Percentiles rank a stretch among this genome's conserved stretches.
These are phyloP conservation scores for Chenopodium album DNA, from an alignment of 148 eudicot species.

Conservation along the genomic window DNA sequence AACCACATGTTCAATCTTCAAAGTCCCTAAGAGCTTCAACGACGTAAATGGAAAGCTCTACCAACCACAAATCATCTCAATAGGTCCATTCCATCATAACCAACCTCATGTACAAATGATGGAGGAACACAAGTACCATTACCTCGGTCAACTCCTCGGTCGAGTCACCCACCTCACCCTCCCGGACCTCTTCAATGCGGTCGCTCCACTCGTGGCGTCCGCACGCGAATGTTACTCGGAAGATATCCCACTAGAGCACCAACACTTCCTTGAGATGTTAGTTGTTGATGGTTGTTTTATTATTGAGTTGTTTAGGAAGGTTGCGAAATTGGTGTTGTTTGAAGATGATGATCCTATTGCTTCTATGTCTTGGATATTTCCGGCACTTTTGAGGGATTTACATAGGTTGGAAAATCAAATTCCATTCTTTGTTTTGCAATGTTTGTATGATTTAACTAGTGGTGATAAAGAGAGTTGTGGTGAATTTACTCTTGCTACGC, in stretches of 20 bases:
- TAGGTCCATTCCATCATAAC: constrained; percentile 75
- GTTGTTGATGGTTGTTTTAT: constrained; percentile 88
- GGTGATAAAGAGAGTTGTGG: constrained; percentile 7
- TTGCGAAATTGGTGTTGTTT: constrained; percentile 35
- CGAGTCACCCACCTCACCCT: constrained; percentile 34
- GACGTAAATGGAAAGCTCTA: constrained; percentile 51
- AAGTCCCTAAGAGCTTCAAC: constrained; percentile 57
- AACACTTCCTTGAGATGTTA: constrained; percentile 59
- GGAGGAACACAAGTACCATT: constrained; percentile 76
- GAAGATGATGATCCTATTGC: constrained; percentile 64
- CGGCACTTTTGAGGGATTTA: constrained; percentile 63
- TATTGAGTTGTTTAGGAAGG: constrained; percentile 62
- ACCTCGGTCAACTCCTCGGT: constrained; percentile 40
- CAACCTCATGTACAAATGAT: constrained; percentile 51
- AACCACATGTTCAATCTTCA: constrained; percentile 63
- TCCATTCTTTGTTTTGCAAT: constrained; percentile 60
- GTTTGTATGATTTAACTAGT: constrained; percentile 47
- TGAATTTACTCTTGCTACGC: constrained; percentile 28
- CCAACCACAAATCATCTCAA: constrained; percentile 62
- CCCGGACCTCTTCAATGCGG: constrained; percentile 34
- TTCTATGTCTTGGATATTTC: constrained; percentile 62
- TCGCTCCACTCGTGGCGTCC: constrained; percentile 40
- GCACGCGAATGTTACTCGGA: constrained; percentile 69
- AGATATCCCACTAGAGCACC: constrained; percentile 11
- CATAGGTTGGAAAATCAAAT: constrained; percentile 73